Percentiles rank a stretch among this genome's conserved stretches.
Conservation (phyloP, 2,329 filamentous ascomycete genomes). For the Beauveria pseudobassiana region DNA sequence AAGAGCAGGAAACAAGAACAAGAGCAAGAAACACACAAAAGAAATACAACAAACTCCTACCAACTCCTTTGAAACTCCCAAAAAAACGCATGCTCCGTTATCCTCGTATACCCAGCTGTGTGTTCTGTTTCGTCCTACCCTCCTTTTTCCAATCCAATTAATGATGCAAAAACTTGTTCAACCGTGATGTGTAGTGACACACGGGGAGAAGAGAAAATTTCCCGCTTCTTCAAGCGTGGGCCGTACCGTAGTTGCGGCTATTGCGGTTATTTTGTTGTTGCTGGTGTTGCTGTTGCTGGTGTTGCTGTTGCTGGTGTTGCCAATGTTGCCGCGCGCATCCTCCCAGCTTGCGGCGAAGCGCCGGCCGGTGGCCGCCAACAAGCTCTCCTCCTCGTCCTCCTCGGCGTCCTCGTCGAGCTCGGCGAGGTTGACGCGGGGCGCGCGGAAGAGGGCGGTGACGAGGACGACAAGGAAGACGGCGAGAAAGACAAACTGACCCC, state of each 20-base stretch:
- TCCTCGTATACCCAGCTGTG: background rate
- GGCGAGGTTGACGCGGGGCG: constrained; percentile 67
- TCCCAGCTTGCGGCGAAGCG: constrained; percentile 84
- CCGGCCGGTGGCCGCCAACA: constrained; percentile 75
- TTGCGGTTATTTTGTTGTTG: background rate
- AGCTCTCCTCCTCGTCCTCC: constrained; percentile 85
- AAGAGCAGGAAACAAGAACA: background rate
- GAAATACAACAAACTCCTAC: background rate
- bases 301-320: constrained; percentile 13
- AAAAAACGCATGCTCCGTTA: background rate
- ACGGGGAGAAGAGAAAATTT: background rate
- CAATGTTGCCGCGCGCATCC: constrained; percentile 59
- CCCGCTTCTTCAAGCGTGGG: background rate
- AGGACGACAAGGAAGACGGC: constrained; percentile 77
- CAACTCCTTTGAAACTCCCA: background rate
- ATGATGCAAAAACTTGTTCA: background rate
- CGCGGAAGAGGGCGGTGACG: constrained; percentile 68
- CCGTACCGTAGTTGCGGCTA: constrained; percentile 1
- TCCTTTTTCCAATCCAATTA: background rate
- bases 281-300: background rate
- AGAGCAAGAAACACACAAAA: background rate
- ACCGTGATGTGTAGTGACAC: background rate
- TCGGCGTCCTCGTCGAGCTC: constrained; percentile 85
- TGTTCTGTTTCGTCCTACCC: background rate
- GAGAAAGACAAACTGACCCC: constrained; percentile 91